Base-by-base conservation (phyloP, 2,329 filamentous ascomycete genomes). In the Pyrenophora tritici-repentis region DNA sequence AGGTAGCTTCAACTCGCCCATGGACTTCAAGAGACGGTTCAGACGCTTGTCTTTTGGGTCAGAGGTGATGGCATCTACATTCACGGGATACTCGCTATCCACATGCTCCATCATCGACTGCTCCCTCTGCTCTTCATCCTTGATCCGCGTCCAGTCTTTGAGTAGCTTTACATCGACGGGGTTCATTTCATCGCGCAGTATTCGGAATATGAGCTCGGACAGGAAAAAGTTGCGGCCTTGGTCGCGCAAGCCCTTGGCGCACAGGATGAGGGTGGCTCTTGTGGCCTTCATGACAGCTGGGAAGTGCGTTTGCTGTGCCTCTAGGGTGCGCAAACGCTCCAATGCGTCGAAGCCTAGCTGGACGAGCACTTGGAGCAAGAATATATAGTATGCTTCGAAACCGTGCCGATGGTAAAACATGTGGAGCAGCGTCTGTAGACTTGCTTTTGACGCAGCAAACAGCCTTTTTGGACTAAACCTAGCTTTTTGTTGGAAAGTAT, bases 31-130 rank as follows among this genome's bases (percentile, higher is more conserved):
- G 3, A 48, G 14, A 10, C 26, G 34, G 24, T 39, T 24, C 12
- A 53, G n/a, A 14, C 44, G 39, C 17, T n/a, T 24, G 9, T 45
- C 35, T n/a, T 8, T 45, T 14, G 70, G 43, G 51, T 53, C 49
- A 5, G 24, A 37, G 3, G 24, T 48, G 14, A 44, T 48, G 10
- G 22, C 10, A n/a, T 47, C 24, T 16, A 48, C 35, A 14, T 47
- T 40, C 6, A 48, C 43, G 12, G 34, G 42, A 20, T 42, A 48
- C 35, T 40, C 39, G n/a, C 26, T 26, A 31, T 49, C 24, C 6
- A 42, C 40, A 29, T 49, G 41, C 8, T 53, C 18, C 46, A 31
- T 35, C 34, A 38, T 37, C 10, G 24, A 41, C 6, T 22, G 9
- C n/a, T 48, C 39, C 31, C 46, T 33, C 13, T 32, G 8, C n/a